phyloP scores from a whole-genome alignment of 805 yeast genomes.

The Saccharomycopsis schoenii region DNA sequence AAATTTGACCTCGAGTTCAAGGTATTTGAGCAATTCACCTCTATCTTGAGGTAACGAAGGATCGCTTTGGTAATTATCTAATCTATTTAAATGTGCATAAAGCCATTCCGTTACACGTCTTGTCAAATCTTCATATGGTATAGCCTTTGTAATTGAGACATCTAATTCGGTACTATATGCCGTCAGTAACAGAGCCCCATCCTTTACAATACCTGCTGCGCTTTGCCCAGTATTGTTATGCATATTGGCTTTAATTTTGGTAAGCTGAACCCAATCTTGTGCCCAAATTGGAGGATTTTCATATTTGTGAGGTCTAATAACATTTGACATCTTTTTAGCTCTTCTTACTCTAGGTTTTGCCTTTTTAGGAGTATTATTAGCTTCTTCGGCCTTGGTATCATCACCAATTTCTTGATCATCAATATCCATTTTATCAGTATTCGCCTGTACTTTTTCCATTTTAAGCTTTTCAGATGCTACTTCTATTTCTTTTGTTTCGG shows the following conservation, averaged over 20 bases:
- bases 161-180: constrained; percentile 10
- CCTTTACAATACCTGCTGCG: background rate
- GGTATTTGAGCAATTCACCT: constrained; percentile 35
- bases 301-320: constrained; percentile 14
- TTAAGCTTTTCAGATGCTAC: background rate
- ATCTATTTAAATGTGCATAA: constrained; percentile 59
- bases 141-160: constrained; percentile 58
- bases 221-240: background rate
- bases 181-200: background rate
- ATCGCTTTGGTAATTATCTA: constrained; percentile 42
- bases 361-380: background rate
- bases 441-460: background rate
- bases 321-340: constrained; percentile 4
- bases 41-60: constrained; percentile 11
- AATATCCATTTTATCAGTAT: background rate
- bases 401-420: background rate
- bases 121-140: constrained; percentile 72
- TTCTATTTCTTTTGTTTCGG: background rate
- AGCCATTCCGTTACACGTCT: constrained; percentile 83
- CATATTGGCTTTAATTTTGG: background rate
- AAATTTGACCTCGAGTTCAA: constrained; percentile 68
- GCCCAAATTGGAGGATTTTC: constrained; percentile 64
- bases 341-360: background rate
- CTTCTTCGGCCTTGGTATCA: background rate
- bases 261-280: constrained; percentile 50